Evolutionary conservation across 2,329 filamentous ascomycete genomes (phyloP), one percentile per base, ranked within the genome.

Genomic region (Metarhizium album): DNA sequence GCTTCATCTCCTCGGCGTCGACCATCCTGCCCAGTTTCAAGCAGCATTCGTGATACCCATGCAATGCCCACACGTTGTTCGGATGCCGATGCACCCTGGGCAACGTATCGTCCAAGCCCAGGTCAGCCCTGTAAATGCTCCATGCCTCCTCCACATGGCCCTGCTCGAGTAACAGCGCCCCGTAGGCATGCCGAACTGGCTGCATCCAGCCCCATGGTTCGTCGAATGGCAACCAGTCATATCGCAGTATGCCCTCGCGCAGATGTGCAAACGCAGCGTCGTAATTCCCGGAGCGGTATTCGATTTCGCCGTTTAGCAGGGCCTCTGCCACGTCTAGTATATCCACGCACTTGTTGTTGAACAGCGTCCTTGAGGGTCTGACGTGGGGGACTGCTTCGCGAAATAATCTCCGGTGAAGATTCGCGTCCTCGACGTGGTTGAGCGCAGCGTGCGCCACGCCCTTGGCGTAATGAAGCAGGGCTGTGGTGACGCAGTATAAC

Each of bases 161-260:
- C 59, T 85, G 83, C 60, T 89, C 85, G 13, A 87, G 70, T 29
- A 87, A 62, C 3, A 90, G 69, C 0, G 84, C 85, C 1, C 81
- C 84, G 47, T 83, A 83, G 0, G 84, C 84, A 62, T 89, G 85
- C 3, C 84, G 72, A 0, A 80, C 78, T 0, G 85, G 85, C 60
- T 86, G 82, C 84, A 89, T 87, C 84, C 85, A 89, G 0, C 82
- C 83, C 84, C 84, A 88, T 0, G 86, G 86, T 61, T 90, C 86
- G 46, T 84, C 82, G 54, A 86, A 89, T 0, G 79, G 80, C 27
- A 89, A 71, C 0, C 63, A 65, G 58, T 86, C 83, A 54, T 87
- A 82, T 2, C 78, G 71, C 1, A 67, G 60, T 22, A 86, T 79
- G 0, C 83, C 75, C 11, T 68, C 69, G 1, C 75, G 73, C 2